phyloP scores from a whole-genome alignment of 2,329 filamentous ascomycete species.

The Aspergillus sclerotialis region DNA sequence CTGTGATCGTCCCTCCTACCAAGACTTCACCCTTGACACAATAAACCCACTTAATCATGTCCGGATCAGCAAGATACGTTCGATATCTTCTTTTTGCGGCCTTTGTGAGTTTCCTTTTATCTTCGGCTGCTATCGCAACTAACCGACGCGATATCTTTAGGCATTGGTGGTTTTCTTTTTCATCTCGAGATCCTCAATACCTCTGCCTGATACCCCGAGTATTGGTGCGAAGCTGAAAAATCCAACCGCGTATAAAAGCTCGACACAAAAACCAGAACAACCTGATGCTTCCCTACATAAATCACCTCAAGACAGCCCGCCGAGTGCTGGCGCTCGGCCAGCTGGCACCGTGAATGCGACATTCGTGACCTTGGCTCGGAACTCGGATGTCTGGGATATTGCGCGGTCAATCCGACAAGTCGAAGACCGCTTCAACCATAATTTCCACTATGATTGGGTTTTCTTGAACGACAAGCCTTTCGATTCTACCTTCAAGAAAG shows the following conservation, averaged over 20 bases:
- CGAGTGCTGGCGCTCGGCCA: constrained; percentile 48
- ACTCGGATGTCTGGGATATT: constrained; percentile 93
- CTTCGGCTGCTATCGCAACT: constrained; percentile 7
- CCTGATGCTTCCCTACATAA: constrained; percentile 6
- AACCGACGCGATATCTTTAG: constrained; percentile 23
- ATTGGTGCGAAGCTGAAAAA: constrained; percentile 15
- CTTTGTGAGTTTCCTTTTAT: constrained; percentile 56
- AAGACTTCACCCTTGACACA: constrained; percentile 10
- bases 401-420: constrained; percentile 91
- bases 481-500: constrained; percentile 84
- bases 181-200: constrained; percentile 58
- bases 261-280: constrained; percentile 6
- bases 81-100: constrained; percentile 71
- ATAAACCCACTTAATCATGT: constrained; percentile 18
- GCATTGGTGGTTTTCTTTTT: constrained; percentile 72
- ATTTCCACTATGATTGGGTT: constrained; percentile 98
- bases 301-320: constrained; percentile 8
- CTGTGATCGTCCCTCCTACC: constrained; percentile 2
- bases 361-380: constrained; percentile 91
- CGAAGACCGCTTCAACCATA: constrained; percentile 95
- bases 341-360: constrained; percentile 83
- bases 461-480: constrained; percentile 97
- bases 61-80: constrained; percentile 36
- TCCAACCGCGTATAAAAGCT: constrained; percentile 16
- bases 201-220: constrained; percentile 22